Evolutionary conservation across 2,329 filamentous ascomycete genomes (phyloP), one percentile per base, ranked within the genome.

Genomic region (Alternaria rosae): DNA sequence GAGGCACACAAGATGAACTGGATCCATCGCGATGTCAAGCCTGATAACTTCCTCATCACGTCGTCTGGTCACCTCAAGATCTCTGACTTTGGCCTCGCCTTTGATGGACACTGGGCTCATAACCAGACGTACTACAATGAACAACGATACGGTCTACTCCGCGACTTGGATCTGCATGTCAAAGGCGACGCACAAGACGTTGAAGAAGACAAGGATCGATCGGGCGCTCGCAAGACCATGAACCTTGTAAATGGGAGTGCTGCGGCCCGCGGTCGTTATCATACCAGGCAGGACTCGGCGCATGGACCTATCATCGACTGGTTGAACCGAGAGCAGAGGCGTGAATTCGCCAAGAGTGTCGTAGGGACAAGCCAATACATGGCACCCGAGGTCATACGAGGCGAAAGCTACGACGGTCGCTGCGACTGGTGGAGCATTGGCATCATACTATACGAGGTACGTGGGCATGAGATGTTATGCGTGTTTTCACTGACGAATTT

Each of bases 341-440:
- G 93, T 41, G 87, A 87, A 32, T 86, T 92, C 32, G 94, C 94
- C 1, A 88, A 89, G 69, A 97, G 93, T 47, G 89, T 97, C 1
- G 94, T 98, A 11, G 94, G 94, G 3, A 98, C 95, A 3, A 97
- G 93, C 76, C 94, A 97, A 76, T 98, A 98, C 82, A 98, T 97
- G 95, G 94, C 95, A 1, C 94, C 94, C 2, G 95, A 98, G 82
- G 92, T 98, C 17, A 90, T 97, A 60, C 84, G 87, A 67, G 92
- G 94, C 26, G 87, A 93, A 51, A 82, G 86, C 38, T 98, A 98
- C 78, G 95, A 98, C 80, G 94, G 92, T 28, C 87, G 94, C 74
- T 98, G 94, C 80, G 94, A 98, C 80, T 98, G 87, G 93, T 98
- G 92, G 94, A 97, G 94, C 80, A 88, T 98, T 70, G 94, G 93